A percentile compares a stretch with the other conserved stretches of the same genome.
These are phyloP conservation scores for Biscogniauxia marginata DNA, from an alignment of 2,329 filamentous ascomycete species.

Conservation along the genomic window DNA sequence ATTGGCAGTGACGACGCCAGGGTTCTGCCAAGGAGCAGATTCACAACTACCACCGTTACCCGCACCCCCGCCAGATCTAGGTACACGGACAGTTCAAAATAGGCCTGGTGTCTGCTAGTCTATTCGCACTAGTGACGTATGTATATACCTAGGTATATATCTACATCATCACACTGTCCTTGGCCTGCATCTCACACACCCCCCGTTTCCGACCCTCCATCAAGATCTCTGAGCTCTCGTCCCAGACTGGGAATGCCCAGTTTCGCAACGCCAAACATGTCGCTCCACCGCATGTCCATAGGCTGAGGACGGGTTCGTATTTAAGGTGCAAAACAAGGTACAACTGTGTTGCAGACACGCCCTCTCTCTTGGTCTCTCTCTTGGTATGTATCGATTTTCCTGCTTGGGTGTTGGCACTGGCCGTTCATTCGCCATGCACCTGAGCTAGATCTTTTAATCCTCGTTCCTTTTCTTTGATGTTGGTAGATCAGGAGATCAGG, in stretches of 20 bases:
- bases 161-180: background rate
- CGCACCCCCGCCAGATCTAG: background rate
- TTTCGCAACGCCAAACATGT: background rate
- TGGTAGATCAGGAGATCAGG: slow-evolving; percentile 13
- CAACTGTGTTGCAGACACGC: slow-evolving; percentile 14
- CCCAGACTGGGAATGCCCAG: background rate
- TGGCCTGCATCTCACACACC: background rate
- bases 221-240: background rate
- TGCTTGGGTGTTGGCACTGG: too few relatives aligned
- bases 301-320: background rate
- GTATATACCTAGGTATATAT: too few relatives aligned
- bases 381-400: background rate
- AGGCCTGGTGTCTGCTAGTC: background rate
- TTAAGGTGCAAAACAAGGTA: background rate
- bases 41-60: background rate
- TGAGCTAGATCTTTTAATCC: background rate
- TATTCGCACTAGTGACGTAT: background rate
- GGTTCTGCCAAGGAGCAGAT: background rate
- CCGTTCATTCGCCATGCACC: too few relatives aligned
- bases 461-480: slow-evolving; percentile 13
- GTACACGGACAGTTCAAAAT: background rate
- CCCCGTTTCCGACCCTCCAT: background rate
- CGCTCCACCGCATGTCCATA: too few relatives aligned
- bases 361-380: slow-evolving; percentile 5
- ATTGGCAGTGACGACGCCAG: background rate